These are phyloP conservation scores for Lithohypha guttulata DNA, from an alignment of 2,329 filamentous ascomycete genomes.

Conservation along the genomic window DNA sequence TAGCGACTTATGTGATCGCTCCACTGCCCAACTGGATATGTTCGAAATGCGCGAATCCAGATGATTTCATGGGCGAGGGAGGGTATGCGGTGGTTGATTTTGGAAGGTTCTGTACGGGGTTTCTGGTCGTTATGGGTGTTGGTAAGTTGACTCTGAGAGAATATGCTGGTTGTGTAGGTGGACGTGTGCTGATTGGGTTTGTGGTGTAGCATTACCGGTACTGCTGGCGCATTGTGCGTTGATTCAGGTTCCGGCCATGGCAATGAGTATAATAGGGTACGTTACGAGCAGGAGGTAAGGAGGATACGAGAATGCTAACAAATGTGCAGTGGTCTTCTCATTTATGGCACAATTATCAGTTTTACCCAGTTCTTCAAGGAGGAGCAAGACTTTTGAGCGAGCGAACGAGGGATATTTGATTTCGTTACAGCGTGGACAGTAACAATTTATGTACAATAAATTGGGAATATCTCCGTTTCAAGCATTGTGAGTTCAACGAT, in stretches of 20 bases:
- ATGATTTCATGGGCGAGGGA: slow-evolving; percentile 86
- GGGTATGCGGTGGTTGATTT: slow-evolving; percentile 83
- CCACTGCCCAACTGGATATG: slow-evolving; percentile 97
- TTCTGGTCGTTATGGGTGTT: slow-evolving; percentile 94
- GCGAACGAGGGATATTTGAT: too few species aligned
- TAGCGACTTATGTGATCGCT: slow-evolving; percentile 87
- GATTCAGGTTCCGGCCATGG: slow-evolving; percentile 74
- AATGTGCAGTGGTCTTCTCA: slow-evolving; percentile 60
- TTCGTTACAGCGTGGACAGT: too few species aligned
- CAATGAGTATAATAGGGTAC: slow-evolving; percentile 79
- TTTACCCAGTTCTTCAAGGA: slow-evolving; percentile 98
- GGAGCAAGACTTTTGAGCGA: slow-evolving; percentile 76
- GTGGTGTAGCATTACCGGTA: slow-evolving; percentile 77
- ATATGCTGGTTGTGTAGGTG: too few species aligned
- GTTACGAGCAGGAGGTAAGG: neutral
- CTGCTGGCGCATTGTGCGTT: slow-evolving; percentile 78
- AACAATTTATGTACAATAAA: too few species aligned
- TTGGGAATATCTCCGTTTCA: too few species aligned
- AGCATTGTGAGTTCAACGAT: too few species aligned
- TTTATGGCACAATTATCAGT: slow-evolving; percentile 96
- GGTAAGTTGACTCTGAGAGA: slow-evolving; percentile 51
- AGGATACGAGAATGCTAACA: neutral
- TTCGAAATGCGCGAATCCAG: slow-evolving; percentile 72
- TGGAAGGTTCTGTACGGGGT: slow-evolving; percentile 86
- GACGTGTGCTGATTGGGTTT: too few species aligned